Base-by-base conservation (phyloP, 495 filamentous ascomycete species). In the Sordaria brevicollis region DNA sequence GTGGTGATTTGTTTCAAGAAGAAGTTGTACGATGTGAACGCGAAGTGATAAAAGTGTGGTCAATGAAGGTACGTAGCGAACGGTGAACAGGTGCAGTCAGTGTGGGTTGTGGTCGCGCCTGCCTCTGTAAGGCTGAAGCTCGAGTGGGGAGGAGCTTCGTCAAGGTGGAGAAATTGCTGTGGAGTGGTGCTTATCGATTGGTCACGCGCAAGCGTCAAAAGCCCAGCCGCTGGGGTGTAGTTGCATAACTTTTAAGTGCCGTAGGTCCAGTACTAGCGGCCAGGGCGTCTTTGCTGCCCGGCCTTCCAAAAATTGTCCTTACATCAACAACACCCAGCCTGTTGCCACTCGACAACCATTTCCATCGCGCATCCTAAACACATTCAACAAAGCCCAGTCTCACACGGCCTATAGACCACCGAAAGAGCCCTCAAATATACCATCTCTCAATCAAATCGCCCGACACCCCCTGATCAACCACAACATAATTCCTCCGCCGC, bases 121-220 rank as follows among this genome's bases (percentile, higher is more conserved):
- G 65, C 65, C 25, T 35, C n/a, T 68, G 36, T 71, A 74, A 76
- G 70, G 74, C 74, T 76, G 74, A 76, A 72, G 68, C 66, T 68
- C 69, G 31, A 68, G 67, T 25, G 17, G 25, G 17, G 35, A 66
- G 11, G 68, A 43, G 66, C 29, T 25, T 65, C 36, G 19, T 67
- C 34, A 34, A 33, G 67, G 71, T 13, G 71, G 72, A 67, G 69
- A 37, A 37, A 25, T 13, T 33, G 36, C 34, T 77, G 74, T 76
- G 76, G 73, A 71, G 76, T 69, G 38, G 8, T 2, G 67, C 74
- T 69, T 74, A 73, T 77, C 71, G 19, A 76, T 77, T 72, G 67
- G 72, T 39, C 35, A 29, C 6, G 21, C 7, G 25, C 25, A 33
- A 21, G 29, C 41, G 41, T 35, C 13, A 29, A 29, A 31, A 38